Percentiles rank a stretch among this genome's conserved stretches.
Evolutionary conservation across 768 basidiomycete species (phyloP).

Genomic region (Russula sp.): DNA sequence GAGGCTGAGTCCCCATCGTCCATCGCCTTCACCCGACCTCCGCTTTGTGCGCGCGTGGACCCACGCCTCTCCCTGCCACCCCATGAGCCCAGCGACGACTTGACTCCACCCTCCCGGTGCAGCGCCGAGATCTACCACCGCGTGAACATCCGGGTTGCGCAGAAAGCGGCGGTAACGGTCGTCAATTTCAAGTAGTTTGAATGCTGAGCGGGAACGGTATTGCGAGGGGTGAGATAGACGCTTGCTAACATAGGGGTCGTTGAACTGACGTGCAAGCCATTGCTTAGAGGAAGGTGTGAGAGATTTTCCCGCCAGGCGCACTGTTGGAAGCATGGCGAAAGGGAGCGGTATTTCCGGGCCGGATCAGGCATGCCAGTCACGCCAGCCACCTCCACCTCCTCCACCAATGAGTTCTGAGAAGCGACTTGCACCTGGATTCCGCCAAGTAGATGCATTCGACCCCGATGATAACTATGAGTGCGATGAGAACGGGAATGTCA

Average conservation of each 20-base stretch:
- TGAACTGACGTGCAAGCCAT: constrained; percentile 69
- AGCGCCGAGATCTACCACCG: constrained; percentile 84
- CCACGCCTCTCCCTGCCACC: constrained; percentile 41
- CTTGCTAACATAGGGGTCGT: constrained; percentile 68
- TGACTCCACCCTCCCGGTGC: constrained; percentile 96
- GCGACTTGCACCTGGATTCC: constrained; percentile 55
- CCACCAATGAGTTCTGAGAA: constrained; percentile 11
- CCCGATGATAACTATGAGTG: constrained; percentile 64
- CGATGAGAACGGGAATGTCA: constrained; percentile 37
- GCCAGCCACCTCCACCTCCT: too few species aligned
- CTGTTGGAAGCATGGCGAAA: constrained; percentile 14
- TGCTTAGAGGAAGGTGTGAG: constrained; percentile 43
- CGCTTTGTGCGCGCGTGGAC: constrained; percentile 10
- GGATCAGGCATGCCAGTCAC: not conserved
- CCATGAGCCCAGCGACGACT: constrained; percentile 65
- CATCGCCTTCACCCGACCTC: not conserved
- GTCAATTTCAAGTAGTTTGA: constrained; percentile 85
- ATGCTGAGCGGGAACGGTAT: constrained; percentile 86
- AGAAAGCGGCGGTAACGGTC: constrained; percentile 53
- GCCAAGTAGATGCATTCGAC: constrained; percentile 64
- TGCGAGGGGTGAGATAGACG: constrained; percentile 44
- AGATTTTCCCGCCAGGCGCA: constrained; percentile 16
- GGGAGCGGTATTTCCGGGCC: not conserved
- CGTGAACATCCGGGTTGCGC: constrained; percentile 48
- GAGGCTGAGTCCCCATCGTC: constrained; percentile 19